Conservation (phyloP, 2,329 filamentous ascomycete genomes). For the Curvularia hawaiiensis region DNA sequence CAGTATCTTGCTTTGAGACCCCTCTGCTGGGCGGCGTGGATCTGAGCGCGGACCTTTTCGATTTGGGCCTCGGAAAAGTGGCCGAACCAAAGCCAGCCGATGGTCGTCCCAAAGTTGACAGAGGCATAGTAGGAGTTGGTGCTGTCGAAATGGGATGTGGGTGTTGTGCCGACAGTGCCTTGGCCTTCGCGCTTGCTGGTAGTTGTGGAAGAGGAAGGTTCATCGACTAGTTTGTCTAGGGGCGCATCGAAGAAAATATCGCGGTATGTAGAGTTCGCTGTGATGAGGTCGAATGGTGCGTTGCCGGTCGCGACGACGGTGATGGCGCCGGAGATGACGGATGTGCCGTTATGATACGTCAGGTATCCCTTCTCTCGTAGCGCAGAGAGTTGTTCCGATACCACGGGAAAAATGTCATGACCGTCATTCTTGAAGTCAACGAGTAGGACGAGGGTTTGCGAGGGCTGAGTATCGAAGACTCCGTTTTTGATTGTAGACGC, state of each 20-base stretch:
- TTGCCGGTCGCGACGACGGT: conserved; percentile 62
- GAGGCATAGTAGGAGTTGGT: conserved; percentile 72
- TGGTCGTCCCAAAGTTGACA: conserved; percentile 58
- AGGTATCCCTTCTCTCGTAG: conserved; percentile 58
- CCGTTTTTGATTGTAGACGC: conserved; percentile 47
- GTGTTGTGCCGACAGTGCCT: conserved; percentile 51
- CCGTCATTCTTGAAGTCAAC: conserved; percentile 57
- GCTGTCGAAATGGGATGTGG: conserved; percentile 45
- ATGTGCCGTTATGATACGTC: conserved; percentile 56
- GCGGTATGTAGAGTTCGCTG: conserved; percentile 54
- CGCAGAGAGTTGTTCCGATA: conserved; percentile 51
- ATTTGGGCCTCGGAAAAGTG: conserved; percentile 55
- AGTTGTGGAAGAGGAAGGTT: conserved; percentile 3
- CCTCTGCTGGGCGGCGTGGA: conserved; percentile 56
- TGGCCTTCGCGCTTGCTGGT: conserved; percentile 43
- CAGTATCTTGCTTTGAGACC: conserved; percentile 64
- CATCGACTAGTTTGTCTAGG: conserved; percentile 45
- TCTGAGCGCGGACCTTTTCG: conserved; percentile 56
- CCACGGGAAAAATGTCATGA: conserved; percentile 42
- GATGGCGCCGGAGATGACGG: conserved; percentile 51
- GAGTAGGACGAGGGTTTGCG: conserved; percentile 57
- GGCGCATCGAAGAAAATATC: conserved; percentile 64
- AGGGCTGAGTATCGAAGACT: conserved; percentile 57
- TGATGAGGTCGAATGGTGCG: conserved; percentile 56
- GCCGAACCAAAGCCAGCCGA: conserved; percentile 59